phyloP scores from a whole-genome alignment of 257 asterid genomes.

The Solanum piurae region DNA sequence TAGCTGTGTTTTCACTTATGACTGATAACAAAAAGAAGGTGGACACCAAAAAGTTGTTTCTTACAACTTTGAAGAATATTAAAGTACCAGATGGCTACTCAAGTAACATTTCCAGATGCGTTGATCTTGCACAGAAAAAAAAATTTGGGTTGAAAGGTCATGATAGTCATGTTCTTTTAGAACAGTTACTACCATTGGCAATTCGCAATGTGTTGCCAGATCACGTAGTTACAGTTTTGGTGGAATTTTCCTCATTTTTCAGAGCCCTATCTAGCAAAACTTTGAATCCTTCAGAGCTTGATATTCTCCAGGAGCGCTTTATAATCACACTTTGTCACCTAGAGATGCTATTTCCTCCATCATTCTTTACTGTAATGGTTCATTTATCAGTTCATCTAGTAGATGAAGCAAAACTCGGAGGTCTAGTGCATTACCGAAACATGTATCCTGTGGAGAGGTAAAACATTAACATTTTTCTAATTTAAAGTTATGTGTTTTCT shows the following conservation, averaged over 20 bases:
- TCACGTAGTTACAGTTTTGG: neutral
- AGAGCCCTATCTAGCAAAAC: neutral
- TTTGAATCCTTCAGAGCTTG: neutral
- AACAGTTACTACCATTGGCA: neutral
- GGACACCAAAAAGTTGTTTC: neutral
- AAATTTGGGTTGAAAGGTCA: neutral
- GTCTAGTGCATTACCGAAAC: neutral
- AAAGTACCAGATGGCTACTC: neutral
- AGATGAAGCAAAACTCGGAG: neutral
- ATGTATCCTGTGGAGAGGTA: neutral
- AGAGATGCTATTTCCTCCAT: neutral
- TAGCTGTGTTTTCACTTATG: neutral
- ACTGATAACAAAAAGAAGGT: neutral
- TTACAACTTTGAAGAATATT: neutral
- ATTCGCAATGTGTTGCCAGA: neutral
- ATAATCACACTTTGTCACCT: neutral
- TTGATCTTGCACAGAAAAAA: neutral
- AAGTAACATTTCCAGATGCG: neutral
- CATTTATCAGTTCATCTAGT: neutral
- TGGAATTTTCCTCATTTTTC: neutral
- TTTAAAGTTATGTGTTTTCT: too few relatives aligned
- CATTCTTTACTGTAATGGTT: neutral
- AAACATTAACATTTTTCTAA: too few relatives aligned
- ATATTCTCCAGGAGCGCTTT: neutral
- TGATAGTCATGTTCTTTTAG: neutral